Conservation (phyloP, 768 basidiomycete species). For the Lentinula detonsa region DNA sequence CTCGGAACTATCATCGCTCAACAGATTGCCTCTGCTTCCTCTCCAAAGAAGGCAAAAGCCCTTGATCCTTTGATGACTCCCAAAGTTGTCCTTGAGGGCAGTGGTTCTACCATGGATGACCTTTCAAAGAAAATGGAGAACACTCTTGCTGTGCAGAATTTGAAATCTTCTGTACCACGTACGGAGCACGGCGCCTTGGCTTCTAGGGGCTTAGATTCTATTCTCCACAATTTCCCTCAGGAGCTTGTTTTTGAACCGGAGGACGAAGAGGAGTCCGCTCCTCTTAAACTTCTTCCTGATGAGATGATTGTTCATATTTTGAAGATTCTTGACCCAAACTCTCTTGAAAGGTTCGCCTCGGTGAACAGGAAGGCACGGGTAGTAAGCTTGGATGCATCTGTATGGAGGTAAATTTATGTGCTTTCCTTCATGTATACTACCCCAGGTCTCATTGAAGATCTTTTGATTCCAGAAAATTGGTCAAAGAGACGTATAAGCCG, state of each 20-base stretch:
- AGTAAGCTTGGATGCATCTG: slow-evolving; percentile 57
- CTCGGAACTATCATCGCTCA: slow-evolving; percentile 25
- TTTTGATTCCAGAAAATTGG: slow-evolving; percentile 48
- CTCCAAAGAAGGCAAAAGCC: not conserved
- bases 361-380: slow-evolving; percentile 72
- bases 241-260: slow-evolving; percentile 60
- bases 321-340: slow-evolving; percentile 54
- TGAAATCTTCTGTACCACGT: slow-evolving; percentile 11
- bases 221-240: slow-evolving; percentile 44
- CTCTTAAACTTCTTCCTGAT: slow-evolving; percentile 60
- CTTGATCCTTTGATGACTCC: not conserved
- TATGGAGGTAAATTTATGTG: slow-evolving; percentile 53
- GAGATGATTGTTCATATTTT: slow-evolving; percentile 71
- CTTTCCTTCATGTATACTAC: not conserved
- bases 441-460: not conserved
- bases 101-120: slow-evolving; percentile 16
- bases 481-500: slow-evolving; percentile 59
- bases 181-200: slow-evolving; percentile 18
- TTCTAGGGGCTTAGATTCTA: slow-evolving; percentile 32
- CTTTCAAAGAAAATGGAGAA: slow-evolving; percentile 20
- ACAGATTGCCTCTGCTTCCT: not conserved
- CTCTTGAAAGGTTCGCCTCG: slow-evolving; percentile 72
- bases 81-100: not conserved
- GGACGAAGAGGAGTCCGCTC: slow-evolving; percentile 52
- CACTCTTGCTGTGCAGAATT: slow-evolving; percentile 17